A percentile compares a stretch with the other conserved stretches of the same genome.
phyloP scores from a whole-genome alignment of 805 yeast genomes.

The Ogataea methylovora region DNA sequence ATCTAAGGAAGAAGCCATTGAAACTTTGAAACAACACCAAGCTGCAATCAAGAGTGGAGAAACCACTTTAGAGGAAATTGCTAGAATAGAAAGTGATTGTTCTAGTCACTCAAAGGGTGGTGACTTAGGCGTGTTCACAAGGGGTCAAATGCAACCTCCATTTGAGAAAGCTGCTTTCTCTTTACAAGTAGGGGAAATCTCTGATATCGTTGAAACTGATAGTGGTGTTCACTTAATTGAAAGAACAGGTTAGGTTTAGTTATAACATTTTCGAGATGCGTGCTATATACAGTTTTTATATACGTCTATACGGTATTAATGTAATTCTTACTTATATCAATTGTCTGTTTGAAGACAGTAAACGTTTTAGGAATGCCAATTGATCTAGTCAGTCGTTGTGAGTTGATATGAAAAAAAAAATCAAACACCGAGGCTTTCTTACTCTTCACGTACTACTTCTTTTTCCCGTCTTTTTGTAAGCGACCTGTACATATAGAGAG shows the following conservation, averaged over 20 bases:
- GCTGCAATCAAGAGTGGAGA: slow-evolving; percentile 57
- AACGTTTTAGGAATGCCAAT: too few relatives aligned
- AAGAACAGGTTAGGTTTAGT: slow-evolving; percentile 56
- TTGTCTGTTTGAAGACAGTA: too few relatives aligned
- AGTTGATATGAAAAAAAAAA: too few relatives aligned
- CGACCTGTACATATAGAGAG: too few relatives aligned
- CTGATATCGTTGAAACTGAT: slow-evolving; percentile 79
- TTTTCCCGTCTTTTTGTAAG: too few relatives aligned
- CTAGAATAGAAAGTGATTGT: slow-evolving; percentile 82
- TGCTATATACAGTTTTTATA: too few relatives aligned
- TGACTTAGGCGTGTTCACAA: slow-evolving; percentile 82
- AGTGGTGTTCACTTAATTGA: slow-evolving; percentile 87
- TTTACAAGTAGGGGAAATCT: slow-evolving; percentile 74
- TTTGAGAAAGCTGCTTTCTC: slow-evolving; percentile 86
- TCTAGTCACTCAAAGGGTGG: slow-evolving; percentile 82
- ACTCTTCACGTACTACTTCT: too few relatives aligned
- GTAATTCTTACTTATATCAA: too few relatives aligned
- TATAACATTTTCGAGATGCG: too few relatives aligned
- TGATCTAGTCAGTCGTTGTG: too few relatives aligned
- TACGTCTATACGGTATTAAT: too few relatives aligned
- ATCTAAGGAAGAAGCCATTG: slow-evolving; percentile 76
- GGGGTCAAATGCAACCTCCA: slow-evolving; percentile 91
- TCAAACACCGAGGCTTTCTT: too few relatives aligned
- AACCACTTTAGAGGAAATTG: slow-evolving; percentile 60
- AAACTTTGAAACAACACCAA: slow-evolving; percentile 50